Evolutionary conservation across 2,329 filamentous ascomycete genomes (phyloP), one percentile per base, ranked within the genome.

Genomic region (Diplodia intermedia): DNA sequence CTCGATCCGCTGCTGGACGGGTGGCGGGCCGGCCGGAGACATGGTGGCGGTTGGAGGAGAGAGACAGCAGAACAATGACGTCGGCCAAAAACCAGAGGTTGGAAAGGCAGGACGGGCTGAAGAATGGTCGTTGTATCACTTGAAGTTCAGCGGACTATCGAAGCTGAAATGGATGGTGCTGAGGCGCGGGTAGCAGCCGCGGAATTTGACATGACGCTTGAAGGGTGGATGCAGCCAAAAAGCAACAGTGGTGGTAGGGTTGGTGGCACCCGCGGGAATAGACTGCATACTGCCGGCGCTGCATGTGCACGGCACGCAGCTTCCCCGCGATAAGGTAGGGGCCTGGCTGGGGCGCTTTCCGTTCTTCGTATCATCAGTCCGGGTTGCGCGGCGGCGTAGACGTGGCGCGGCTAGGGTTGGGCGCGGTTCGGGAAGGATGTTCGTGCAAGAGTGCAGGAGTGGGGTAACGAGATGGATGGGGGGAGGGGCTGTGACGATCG

Each of bases 1-100:
- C 33, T 73, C 63, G 60, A 75, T 72, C 65, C 76, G 73, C 62
- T 72, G 68, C 4, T 77, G 73, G 20, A 76, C 47, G 40, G 72
- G 54, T 11, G 75, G 54, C 26, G 66, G 54, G 49, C 31, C 20
- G 53, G 36, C 9, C 9, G 65, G 55, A 23, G 65, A 7, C 65
- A 67, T 67, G 54, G 53, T 50, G 50, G 36, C 11, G 36, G 40
- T 18, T 38, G 36, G 36, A 12, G 36, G 36, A 11, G 8, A 7
- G 31, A 12, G n/a, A 36, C 23, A 33, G 26, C 3, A 8, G 31
- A n/a, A 38, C 5, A 36, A 11, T 23, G 33, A n/a, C 15, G 52
- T 7, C 5, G 52, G n/a, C 23, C 11, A 9, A 29, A 1, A n/a
- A 36, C 23, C n/a, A 12, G 20, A 23, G 38, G 26, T 31, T 7